Base-by-base conservation (phyloP, 768 basidiomycete species). In the Tremella mesenterica region DNA sequence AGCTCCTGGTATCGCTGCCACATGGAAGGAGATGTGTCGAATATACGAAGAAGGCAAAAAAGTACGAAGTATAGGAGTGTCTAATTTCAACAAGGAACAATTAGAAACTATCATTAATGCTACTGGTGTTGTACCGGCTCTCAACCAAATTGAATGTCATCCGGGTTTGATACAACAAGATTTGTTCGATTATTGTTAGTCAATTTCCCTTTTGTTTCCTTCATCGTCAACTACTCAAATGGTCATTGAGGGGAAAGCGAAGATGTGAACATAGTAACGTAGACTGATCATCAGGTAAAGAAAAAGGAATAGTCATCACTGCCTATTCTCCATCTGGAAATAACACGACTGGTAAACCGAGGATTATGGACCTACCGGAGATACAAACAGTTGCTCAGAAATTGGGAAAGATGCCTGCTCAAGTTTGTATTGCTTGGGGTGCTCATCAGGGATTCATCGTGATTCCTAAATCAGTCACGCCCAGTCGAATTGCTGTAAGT, bases 131-230 rank as follows among this genome's bases (percentile, higher is more conserved):
- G 79, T 81, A 52, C 88, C 89, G 21, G 82, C 77, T 21, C 83
- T 76, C 30, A 88, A 91, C 75, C 89, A 93, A 75, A 75, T 90
- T 59, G 87, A 89, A 72, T 81, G 82, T 26, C 89, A 92, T 77
- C 88, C 89, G 13, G 50, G 52, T 27, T 45, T 65, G 44, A 61
- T 59, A 47, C 60, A 65, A 38, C 54, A 53, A 14, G 60, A 61
- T 27, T 56, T 65, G 8, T 63, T 59, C 49, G 34, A 53, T 21
- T 63, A 53, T 48, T 56, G 61, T 63, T 25, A 50, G 60, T 58
- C 10, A 9, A 12, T 8, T 20, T 28, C 18, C n/a, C n/a, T n/a
- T n/a, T n/a, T n/a, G n/a, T 36, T 18, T 48, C 23, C 47, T 23
- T n/a, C 21, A 16, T 10, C 23, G 10, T 44, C 20, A 44, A 13